These are phyloP conservation scores for Kurtzmaniella fragi DNA, from an alignment of 805 yeast genomes.

Conservation along the genomic window DNA sequence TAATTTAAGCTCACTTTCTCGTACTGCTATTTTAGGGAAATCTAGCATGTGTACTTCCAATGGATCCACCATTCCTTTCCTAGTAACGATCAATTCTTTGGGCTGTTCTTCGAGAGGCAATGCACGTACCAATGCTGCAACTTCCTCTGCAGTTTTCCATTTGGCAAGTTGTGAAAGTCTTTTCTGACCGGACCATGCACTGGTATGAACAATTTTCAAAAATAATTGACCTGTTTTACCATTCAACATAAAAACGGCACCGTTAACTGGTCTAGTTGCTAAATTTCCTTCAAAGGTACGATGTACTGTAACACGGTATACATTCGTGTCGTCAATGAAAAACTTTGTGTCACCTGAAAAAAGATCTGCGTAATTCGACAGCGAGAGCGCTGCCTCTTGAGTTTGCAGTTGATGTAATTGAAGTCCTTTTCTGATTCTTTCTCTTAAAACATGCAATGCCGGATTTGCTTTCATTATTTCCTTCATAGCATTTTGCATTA, in stretches of 20 bases:
- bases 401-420: slow-evolving; percentile 93
- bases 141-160: slow-evolving; percentile 98
- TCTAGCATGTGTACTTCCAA: slow-evolving; percentile 95
- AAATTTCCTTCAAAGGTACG: slow-evolving; percentile 89
- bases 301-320: slow-evolving; percentile 88
- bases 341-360: slow-evolving; percentile 80
- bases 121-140: slow-evolving; percentile 83
- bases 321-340: slow-evolving; percentile 91
- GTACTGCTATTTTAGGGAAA: slow-evolving; percentile 84
- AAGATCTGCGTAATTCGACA: slow-evolving; percentile 84
- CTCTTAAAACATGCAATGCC: slow-evolving; percentile 84
- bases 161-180: slow-evolving; percentile 89
- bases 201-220: slow-evolving; percentile 84
- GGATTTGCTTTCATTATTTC: slow-evolving; percentile 95
- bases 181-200: slow-evolving; percentile 96
- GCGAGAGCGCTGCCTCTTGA: slow-evolving; percentile 84
- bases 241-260: slow-evolving; percentile 83
- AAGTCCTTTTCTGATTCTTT: slow-evolving; percentile 88
- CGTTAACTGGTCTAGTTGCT: slow-evolving; percentile 89
- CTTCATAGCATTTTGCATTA: slow-evolving; percentile 86
- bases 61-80: slow-evolving; percentile 92
- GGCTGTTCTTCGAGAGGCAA: slow-evolving; percentile 94
- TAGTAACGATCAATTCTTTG: slow-evolving; percentile 80
- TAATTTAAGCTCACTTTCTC: slow-evolving; percentile 82
- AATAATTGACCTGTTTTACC: slow-evolving; percentile 90